Percentiles rank a stretch among this genome's conserved stretches.
These are phyloP conservation scores for Blastocladiella britannica DNA, from an alignment of 192 early-diverging fungal genomes.

Conservation along the genomic window DNA sequence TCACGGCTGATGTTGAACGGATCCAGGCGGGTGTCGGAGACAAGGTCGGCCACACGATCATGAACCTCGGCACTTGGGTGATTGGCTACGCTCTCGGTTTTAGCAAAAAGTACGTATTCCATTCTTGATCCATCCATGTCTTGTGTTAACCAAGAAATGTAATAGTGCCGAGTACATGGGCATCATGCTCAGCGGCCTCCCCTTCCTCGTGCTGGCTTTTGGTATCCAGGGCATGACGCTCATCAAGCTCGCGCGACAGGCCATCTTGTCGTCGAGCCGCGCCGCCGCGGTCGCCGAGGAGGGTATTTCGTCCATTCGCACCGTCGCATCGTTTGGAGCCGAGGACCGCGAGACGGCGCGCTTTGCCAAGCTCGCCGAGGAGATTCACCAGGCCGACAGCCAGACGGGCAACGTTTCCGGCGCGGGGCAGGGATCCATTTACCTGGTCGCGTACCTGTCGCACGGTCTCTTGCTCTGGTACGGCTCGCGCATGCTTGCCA, in stretches of 20 bases:
- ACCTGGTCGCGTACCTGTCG: conserved; percentile 49
- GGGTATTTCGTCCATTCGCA: conserved; percentile 59
- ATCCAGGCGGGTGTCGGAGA: conserved; percentile 76
- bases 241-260: conserved; percentile 15
- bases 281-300: conserved; percentile 76
- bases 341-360: conserved; percentile 33
- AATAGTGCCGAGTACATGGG: too few relatives aligned
- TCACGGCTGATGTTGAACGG: conserved; percentile 62
- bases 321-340: conserved; percentile 68
- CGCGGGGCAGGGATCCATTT: conserved; percentile 46
- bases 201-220: conserved; percentile 50
- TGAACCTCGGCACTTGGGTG: too few relatives aligned
- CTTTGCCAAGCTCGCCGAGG: conserved; percentile 18
- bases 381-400: background rate
- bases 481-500: conserved; percentile 37
- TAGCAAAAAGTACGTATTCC: too few relatives aligned
- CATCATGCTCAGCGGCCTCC: conserved; percentile 29
- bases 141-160: too few relatives aligned
- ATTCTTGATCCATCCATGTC: too few relatives aligned
- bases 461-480: conserved; percentile 75
- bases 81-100: too few relatives aligned
- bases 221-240: conserved; percentile 53
- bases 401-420: conserved; percentile 20
- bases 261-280: conserved; percentile 50
- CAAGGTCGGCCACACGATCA: conserved; percentile 60